Conservation (phyloP, 208 protist species). For the Acanthamoeba castellanii region DNA sequence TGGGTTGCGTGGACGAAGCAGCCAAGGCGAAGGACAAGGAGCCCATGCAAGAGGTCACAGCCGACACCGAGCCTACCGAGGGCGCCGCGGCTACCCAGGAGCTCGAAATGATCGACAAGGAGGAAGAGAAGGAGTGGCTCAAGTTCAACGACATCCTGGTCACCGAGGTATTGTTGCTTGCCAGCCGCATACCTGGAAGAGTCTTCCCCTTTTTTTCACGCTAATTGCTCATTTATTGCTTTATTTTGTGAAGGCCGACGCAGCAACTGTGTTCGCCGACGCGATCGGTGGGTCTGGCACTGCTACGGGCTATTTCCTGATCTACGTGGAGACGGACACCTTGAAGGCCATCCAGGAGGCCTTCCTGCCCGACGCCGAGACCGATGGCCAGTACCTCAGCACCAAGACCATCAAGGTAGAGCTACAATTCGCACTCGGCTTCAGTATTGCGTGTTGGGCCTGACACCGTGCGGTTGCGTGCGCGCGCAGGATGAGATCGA, state of each 20-base stretch:
- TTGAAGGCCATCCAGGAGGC: constrained; percentile 37
- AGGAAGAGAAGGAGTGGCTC: constrained; percentile 53
- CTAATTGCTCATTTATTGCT: neutral
- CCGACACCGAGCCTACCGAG: neutral
- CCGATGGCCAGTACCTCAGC: constrained; percentile 16
- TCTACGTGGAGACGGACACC: constrained; percentile 67
- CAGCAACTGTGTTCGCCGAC: constrained; percentile 15
- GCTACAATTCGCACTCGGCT: neutral
- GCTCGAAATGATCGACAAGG: constrained; percentile 31
- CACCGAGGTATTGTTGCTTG: constrained; percentile 5
- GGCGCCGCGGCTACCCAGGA: neutral
- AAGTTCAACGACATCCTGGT: constrained; percentile 66
- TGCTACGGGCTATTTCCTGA: constrained; percentile 57
- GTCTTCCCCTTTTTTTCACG: neutral
- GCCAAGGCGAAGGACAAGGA: constrained; percentile 2
- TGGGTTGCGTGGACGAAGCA: neutral
- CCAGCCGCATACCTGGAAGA: too few relatives aligned
- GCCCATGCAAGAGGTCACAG: neutral
- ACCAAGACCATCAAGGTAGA: constrained; percentile 3
- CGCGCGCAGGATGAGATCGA: constrained; percentile 43
- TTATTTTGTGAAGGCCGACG: neutral
- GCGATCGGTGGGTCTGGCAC: constrained; percentile 56
- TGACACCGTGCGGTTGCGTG: neutral
- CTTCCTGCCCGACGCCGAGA: constrained; percentile 3
- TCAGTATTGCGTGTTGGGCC: neutral